Evolutionary conservation across 495 filamentous ascomycete genomes (phyloP), one percentile per base, ranked within the genome.

Genomic region (Corynascus novoguineensis): DNA sequence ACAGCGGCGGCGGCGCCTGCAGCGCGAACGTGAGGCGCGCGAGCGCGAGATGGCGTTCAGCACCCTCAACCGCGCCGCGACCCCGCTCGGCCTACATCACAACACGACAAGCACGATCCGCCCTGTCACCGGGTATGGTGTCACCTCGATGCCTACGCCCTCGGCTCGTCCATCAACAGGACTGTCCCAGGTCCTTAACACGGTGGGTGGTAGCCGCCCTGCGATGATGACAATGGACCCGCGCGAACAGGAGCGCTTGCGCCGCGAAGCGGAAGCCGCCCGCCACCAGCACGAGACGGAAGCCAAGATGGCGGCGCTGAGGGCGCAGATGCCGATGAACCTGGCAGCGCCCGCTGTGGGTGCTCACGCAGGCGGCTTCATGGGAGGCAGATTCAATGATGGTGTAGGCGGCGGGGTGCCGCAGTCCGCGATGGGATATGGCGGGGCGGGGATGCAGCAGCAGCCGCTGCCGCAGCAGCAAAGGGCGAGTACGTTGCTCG

Each of bases 1-100:
- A 12, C 90, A 97, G 66, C 84, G 92, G 8, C 85, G 90, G 4
- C 82, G 78, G 56, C 83, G 93, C 14, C 79, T 98, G 1, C 88
- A 91, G 68, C 83, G 80, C 42, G 87, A 92, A 71, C 78, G 78
- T 11, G 78, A 85, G 57, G 79, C 81, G 4, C 73, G 73, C 32
- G 77, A 73, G 32, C 71, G 72, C 22, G 74, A 79, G 69, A 71
- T 75, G 63, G 59, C 63, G 58, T 32, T 68, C 64, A 55, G 54
- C 28, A 27, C 46, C 3, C 53, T 57, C 8, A 22, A 27, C 5
- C 42, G 53, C 15, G 17, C 48, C 24, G 45, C 42, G 8, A 58
- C 59, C 1, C 60, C 57, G 0, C 19, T 37, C 14, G 50, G 55
- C 12, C 27, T 37, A 1, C n/a, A 65, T 22, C 70, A 61, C n/a